A percentile compares a stretch with the other conserved stretches of the same genome.
Conservation (phyloP, 169 alveolate species). For the Plasmodium ovale region DNA sequence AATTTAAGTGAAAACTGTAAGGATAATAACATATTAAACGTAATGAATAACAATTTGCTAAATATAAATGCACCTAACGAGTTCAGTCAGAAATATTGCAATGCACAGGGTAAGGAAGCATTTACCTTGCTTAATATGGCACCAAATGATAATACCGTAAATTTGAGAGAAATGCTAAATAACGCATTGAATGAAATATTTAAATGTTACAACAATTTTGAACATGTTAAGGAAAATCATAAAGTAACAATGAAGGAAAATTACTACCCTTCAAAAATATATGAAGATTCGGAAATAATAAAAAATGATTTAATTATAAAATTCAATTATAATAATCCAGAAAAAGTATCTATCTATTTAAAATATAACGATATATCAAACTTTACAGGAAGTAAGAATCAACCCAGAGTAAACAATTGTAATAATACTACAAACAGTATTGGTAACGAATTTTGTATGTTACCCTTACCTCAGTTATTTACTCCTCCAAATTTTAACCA, state of each 20-base stretch:
- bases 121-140: background rate
- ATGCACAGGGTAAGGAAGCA: background rate
- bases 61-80: background rate
- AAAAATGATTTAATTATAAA: constrained; percentile 50
- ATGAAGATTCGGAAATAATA: constrained; percentile 31
- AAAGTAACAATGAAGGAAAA: background rate
- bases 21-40: no score
- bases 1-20: background rate
- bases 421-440: constrained; percentile 1
- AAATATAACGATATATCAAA: constrained; percentile 5
- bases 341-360: constrained; percentile 27
- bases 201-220: constrained; percentile 14
- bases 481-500: constrained; percentile 27
- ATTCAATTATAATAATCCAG: constrained; percentile 31
- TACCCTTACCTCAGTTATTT: constrained; percentile 51
- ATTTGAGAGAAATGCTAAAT: constrained; percentile 11
- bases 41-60: no score
- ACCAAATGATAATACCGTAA: background rate
- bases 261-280: constrained; percentile 30
- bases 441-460: constrained; percentile 4
- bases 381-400: background rate
- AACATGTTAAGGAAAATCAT: constrained; percentile 37
- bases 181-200: constrained; percentile 18
- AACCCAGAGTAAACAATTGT: background rate
- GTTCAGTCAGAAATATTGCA: background rate